Conservation (phyloP, 306 rosid genomes). For the Acmispon strigosus region DNA sequence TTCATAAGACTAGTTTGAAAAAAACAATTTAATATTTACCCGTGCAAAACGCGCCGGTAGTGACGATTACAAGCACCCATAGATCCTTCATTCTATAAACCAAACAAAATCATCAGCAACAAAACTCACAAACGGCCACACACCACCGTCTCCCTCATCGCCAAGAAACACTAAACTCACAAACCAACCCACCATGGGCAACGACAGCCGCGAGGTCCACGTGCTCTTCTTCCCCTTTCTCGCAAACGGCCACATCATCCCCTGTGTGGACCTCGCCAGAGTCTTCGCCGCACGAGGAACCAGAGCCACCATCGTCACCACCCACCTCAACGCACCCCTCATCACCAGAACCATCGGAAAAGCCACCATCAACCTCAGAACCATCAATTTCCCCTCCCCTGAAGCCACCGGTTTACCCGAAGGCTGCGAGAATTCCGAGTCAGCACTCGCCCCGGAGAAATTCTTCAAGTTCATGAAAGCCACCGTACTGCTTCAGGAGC, state of each 20-base stretch:
- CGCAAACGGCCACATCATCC: slow-evolving; percentile 32
- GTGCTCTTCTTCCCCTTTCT: slow-evolving; percentile 26
- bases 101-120: too few relatives aligned
- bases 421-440: slow-evolving; percentile 38
- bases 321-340: slow-evolving; percentile 16
- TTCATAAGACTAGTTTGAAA: too few relatives aligned
- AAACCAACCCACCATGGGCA: not conserved
- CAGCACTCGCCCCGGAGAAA: not conserved
- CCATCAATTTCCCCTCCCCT: slow-evolving; percentile 29
- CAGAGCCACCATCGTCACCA: slow-evolving; percentile 24
- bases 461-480: slow-evolving; percentile 34
- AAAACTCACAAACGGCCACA: too few relatives aligned
- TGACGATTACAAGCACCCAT: too few relatives aligned
- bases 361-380: slow-evolving; percentile 6
- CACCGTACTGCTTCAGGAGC: slow-evolving; percentile 13
- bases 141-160: too few relatives aligned
- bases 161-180: not conserved
- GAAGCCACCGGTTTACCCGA: slow-evolving; percentile 37
- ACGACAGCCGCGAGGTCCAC: slow-evolving; percentile 4
- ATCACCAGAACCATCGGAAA: slow-evolving; percentile 27
- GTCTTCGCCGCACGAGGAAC: slow-evolving; percentile 20
- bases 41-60: not conserved
- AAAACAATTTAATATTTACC: not conserved
- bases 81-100: too few relatives aligned
- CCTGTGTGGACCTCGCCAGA: slow-evolving; percentile 26